Base-by-base conservation (phyloP, 306 rosid genomes). In the Ormosia semicastrata region DNA sequence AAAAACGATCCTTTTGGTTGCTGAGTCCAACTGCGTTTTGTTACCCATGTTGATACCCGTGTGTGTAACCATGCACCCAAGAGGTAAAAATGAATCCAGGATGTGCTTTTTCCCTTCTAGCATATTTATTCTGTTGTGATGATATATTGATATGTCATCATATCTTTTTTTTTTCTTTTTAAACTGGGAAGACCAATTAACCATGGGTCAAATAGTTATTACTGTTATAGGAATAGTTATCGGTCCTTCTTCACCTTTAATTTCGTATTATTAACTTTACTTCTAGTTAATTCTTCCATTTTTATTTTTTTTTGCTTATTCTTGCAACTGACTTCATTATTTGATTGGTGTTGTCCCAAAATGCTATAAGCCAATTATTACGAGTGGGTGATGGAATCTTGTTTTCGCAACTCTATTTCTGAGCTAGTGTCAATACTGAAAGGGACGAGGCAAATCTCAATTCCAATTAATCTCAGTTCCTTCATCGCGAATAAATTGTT, bases 1-100 rank as follows among this genome's bases (percentile, higher is more conserved):
- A 73, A 50, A 74, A 73, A 84, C 43, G 64, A 79, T 80, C 68
- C 3, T 62, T 24, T 73, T 40, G 69, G 62, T 75, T 80, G 50
- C 62, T 17, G 71, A 83, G 81, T 71, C 46, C 24, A 8, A 77
- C 33, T 44, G 14, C 44, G 9, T 43, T 70, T 6, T 57, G 58
- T 54, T 80, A 2, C 66, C n/a, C 46, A 46, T 50, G 62, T 62
- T 52, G 87, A 76, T 81, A 33, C 47, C 66, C 24, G 24, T 24
- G 24, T 24, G 46, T 69, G 56, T 34, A 39, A 17, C 14, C 24
- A 37, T 29, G 33, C 50, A 8, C 40, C 67, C 15, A 59, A 7
- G 41, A 39, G 67, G 52, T 18, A 40, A 47, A 75, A 59, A 17
- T 73, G 37, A 56, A 67, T 59, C 14, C 5, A 3, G 4, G 53